Conservation (phyloP, 148 eudicot genomes). For the Cornus suecica region DNA sequence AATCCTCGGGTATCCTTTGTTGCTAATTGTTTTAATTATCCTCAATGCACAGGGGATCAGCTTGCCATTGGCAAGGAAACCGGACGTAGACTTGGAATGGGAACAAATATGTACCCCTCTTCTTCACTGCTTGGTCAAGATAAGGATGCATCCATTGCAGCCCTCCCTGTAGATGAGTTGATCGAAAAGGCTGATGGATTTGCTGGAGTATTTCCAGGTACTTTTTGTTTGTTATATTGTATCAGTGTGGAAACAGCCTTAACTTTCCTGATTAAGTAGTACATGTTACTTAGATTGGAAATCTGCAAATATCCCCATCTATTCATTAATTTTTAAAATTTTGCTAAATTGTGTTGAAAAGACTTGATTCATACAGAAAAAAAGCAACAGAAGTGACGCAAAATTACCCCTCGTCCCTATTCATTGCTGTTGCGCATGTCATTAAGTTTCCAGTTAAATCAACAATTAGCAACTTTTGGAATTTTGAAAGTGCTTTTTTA, state of each 20-base stretch:
- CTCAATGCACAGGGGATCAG: constrained; percentile 40
- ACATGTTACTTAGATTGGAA: neutral
- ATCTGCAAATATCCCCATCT: too few relatives aligned
- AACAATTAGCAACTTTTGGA: neutral
- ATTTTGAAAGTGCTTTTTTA: neutral
- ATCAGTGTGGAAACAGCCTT: neutral
- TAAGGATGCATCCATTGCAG: constrained; percentile 35
- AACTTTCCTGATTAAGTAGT: neutral
- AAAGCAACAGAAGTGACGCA: too few relatives aligned
- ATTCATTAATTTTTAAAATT: too few relatives aligned
- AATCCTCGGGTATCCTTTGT: neutral
- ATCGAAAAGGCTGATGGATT: constrained; percentile 64
- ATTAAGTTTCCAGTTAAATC: too few relatives aligned
- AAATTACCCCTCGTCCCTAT: neutral
- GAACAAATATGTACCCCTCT: constrained; percentile 59
- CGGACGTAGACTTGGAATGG: constrained; percentile 60
- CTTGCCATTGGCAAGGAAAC: constrained; percentile 63
- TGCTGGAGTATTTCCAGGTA: constrained; percentile 67
- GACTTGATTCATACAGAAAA: too few relatives aligned
- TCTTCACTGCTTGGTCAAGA: constrained; percentile 54
- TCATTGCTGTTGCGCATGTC: neutral
- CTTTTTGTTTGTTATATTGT: neutral
- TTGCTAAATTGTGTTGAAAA: too few relatives aligned
- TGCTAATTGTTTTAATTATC: neutral
- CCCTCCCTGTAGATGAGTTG: constrained; percentile 54